Evolutionary conservation across 202 grass and related monocot genomes (phyloP).

Genomic region (Panicum hallii): DNA sequence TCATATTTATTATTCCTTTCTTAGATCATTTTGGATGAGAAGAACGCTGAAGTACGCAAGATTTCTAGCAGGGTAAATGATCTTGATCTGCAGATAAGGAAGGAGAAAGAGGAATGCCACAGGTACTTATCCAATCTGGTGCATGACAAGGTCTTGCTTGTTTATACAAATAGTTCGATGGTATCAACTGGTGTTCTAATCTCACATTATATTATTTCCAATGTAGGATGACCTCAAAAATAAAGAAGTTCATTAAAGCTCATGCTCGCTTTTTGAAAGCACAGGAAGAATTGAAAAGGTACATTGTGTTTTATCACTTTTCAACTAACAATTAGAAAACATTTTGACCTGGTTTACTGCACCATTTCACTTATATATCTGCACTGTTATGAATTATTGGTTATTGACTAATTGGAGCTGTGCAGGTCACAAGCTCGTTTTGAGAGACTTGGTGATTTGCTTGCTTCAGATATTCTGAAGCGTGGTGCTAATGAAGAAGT

Average conservation of each 20-base stretch:
- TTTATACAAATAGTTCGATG: slow-evolving; percentile 37
- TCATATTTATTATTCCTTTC: slow-evolving; percentile 29
- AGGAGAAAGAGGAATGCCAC: slow-evolving; percentile 82
- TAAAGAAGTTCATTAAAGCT: slow-evolving; percentile 86
- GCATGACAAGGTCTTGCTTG: neutral
- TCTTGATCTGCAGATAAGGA: slow-evolving; percentile 68
- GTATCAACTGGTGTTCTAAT: slow-evolving; percentile 25
- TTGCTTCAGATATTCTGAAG: slow-evolving; percentile 74
- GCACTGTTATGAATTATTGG: slow-evolving; percentile 17
- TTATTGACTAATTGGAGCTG: slow-evolving; percentile 43
- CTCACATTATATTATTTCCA: slow-evolving; percentile 29
- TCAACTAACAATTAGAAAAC: neutral
- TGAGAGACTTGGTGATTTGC: slow-evolving; percentile 69
- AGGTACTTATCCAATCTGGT: slow-evolving; percentile 52
- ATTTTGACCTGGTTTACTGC: slow-evolving; percentile 23
- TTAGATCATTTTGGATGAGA: slow-evolving; percentile 77
- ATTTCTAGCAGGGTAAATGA: slow-evolving; percentile 78
- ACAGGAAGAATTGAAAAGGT: slow-evolving; percentile 86
- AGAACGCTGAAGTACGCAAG: slow-evolving; percentile 57
- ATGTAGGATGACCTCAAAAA: slow-evolving; percentile 82
- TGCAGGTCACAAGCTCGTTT: slow-evolving; percentile 79
- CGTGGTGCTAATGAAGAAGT: slow-evolving; percentile 73
- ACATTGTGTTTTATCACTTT: slow-evolving; percentile 31
- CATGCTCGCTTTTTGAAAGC: slow-evolving; percentile 77
- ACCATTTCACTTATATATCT: slow-evolving; percentile 28